Percentiles rank a stretch among this genome's conserved stretches.
phyloP scores from a whole-genome alignment of 345 rosid genomes.

The Erodium maritimum region DNA sequence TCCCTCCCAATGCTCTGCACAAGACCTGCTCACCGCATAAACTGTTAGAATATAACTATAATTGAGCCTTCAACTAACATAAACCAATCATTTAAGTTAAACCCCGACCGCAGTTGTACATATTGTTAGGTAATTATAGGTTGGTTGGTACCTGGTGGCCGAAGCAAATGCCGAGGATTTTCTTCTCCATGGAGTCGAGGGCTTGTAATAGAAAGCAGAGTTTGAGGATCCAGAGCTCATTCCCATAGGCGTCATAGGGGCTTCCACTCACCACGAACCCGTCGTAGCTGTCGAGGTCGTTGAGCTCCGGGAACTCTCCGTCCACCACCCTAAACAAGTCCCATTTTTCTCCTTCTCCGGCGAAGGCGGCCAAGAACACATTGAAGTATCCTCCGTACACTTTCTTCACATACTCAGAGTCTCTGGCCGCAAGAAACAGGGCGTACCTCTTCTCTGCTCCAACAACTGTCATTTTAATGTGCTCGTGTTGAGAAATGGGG shows the following conservation, averaged over 20 bases:
- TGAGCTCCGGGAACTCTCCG: conserved; percentile 67
- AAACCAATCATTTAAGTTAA: too few relatives aligned
- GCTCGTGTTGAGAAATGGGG: too few relatives aligned
- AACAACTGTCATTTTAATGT: neutral
- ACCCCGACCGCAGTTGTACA: too few relatives aligned
- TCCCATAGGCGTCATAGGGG: conserved; percentile 66
- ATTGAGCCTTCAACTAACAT: too few relatives aligned
- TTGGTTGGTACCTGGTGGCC: conserved; percentile 98
- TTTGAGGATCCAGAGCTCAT: conserved; percentile 60
- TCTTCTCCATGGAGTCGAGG: conserved; percentile 67
- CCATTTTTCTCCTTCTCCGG: conserved; percentile 76
- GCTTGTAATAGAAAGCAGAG: conserved; percentile 54
- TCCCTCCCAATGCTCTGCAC: conserved; percentile 81
- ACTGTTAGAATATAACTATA: too few relatives aligned
- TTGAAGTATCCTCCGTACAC: conserved; percentile 75
- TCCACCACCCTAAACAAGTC: conserved; percentile 60
- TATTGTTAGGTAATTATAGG: too few relatives aligned
- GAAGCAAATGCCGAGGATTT: conserved; percentile 78
- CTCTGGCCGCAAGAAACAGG: conserved; percentile 58
- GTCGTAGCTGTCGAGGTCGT: conserved; percentile 48
- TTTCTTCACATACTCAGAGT: conserved; percentile 61
- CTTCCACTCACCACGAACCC: conserved; percentile 89
- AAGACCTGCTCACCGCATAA: too few relatives aligned
- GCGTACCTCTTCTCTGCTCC: conserved; percentile 31
- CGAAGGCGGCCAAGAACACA: conserved; percentile 59